These are phyloP conservation scores for Leavenworthia alabamica DNA, from an alignment of 345 rosid genomes.

Conservation along the genomic window DNA sequence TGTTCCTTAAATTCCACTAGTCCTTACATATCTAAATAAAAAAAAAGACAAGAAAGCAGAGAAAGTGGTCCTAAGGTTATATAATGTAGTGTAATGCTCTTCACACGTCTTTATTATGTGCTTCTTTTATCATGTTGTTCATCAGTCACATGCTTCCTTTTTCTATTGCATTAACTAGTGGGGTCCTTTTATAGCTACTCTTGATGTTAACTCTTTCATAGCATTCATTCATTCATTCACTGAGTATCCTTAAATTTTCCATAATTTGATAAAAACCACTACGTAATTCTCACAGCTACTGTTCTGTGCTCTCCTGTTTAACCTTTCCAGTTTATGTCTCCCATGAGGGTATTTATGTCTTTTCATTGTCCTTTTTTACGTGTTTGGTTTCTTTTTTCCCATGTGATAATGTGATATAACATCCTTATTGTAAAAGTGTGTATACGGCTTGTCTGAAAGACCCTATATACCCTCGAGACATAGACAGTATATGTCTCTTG, in stretches of 20 bases:
- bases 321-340: slow-evolving; percentile 14
- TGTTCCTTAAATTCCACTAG: slow-evolving; percentile 71
- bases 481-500: slow-evolving; percentile 1
- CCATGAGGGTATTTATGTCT: slow-evolving; percentile 20
- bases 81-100: slow-evolving; percentile 44
- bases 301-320: slow-evolving; percentile 11
- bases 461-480: slow-evolving; percentile 12
- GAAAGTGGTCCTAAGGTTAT: slow-evolving; percentile 63
- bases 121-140: slow-evolving; percentile 53
- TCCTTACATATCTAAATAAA: slow-evolving; percentile 26
- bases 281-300: slow-evolving; percentile 28
- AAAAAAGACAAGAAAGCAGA: slow-evolving; percentile 18
- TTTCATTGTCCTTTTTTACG: background rate
- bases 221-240: slow-evolving; percentile 16
- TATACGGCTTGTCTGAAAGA: slow-evolving; percentile 12
- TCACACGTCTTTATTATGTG: slow-evolving; percentile 56
- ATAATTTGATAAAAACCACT: slow-evolving; percentile 29
- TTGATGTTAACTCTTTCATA: slow-evolving; percentile 48
- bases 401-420: background rate
- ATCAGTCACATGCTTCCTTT: slow-evolving; percentile 65
- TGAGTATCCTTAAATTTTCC: slow-evolving; percentile 32
- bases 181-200: slow-evolving; percentile 53
- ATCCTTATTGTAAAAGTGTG: slow-evolving; percentile 12
- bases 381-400: slow-evolving; percentile 3
- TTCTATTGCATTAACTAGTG: slow-evolving; percentile 56